Base-by-base conservation (phyloP, 805 yeast species). In the Candida schatavii region DNA sequence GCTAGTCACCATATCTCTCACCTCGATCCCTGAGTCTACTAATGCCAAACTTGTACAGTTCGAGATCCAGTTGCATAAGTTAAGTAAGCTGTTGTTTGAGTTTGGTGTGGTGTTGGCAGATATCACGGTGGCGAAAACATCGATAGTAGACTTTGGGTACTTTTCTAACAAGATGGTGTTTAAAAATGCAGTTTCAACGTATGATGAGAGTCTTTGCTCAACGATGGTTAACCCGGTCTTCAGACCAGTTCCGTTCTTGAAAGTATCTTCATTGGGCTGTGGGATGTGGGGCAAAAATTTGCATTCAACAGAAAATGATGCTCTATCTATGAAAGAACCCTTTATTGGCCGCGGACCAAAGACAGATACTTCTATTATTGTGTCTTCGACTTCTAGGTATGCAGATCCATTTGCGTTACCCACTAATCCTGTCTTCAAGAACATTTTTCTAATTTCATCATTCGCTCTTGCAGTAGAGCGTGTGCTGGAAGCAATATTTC, bases 81-180 rank as follows among this genome's bases (percentile, higher is more conserved):
- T 68, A 35, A 68, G 52, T 37, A 71, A 52, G 6, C 57, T 55
- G 10, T 61, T 53, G 37, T 56, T 52, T 13, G 61, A 41, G 21
- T 55, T 49, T 5, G 39, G 21, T 5, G 31, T 29, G 5, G 43
- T 45, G 30, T 69, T 70, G 3, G 68, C 56, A n/a, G 83, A 70
- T 22, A 90, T 72, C 5, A 91, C 67, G 30, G 83, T 78, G 4
- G 93, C 68, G 47, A 82, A 83, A 13, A 91, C 75, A 54, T 84
- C 93, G 43, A 91, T 87, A 15, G 90, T 81, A 2, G 96, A 86
- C 61, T 91, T 91, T 3, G 98, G 97, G 59, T 93, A 93, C 46
- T 82, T 81, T 11, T 77, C 77, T 26, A 88, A 66, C 15, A 83
- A 50, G 2, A 85, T 69, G 1, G 81, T 62, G 6, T 83, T 77